Conservation (phyloP, 495 filamentous ascomycete genomes). For the Choiromyces venosus region DNA sequence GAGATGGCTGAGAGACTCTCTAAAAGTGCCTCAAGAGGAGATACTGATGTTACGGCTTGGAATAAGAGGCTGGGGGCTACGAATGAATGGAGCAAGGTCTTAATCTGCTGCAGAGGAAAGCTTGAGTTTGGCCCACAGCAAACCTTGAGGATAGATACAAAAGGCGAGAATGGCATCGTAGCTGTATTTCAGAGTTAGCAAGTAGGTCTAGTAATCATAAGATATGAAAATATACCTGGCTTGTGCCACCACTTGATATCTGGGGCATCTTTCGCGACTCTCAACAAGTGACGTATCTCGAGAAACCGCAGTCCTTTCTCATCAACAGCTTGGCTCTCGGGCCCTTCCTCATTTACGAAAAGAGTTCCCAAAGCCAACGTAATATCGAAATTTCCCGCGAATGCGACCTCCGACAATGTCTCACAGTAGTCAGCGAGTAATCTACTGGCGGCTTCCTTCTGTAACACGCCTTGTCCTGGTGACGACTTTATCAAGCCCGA, state of each 20-base stretch:
- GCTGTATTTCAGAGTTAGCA: slow-evolving; percentile 14
- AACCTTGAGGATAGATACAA: slow-evolving; percentile 38
- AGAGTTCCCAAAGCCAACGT: slow-evolving; percentile 29
- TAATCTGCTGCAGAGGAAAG: slow-evolving; percentile 32
- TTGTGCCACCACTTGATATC: slow-evolving; percentile 43
- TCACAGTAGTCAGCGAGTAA: slow-evolving; percentile 75
- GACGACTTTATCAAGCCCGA: slow-evolving; percentile 17
- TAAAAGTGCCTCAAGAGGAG: slow-evolving; percentile 38
- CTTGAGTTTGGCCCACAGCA: slow-evolving; percentile 28
- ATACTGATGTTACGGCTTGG: slow-evolving; percentile 29
- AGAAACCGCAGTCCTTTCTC: slow-evolving; percentile 31
- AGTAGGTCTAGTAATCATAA: neutral
- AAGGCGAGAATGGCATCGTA: slow-evolving; percentile 35
- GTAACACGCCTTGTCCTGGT: slow-evolving; percentile 48
- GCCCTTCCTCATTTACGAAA: slow-evolving; percentile 12
- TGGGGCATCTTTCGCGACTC: slow-evolving; percentile 33
- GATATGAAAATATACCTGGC: slow-evolving; percentile 22
- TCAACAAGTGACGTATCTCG: slow-evolving; percentile 38
- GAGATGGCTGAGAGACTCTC: slow-evolving; percentile 37
- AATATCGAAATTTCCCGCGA: slow-evolving; percentile 81
- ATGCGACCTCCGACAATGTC: slow-evolving; percentile 68
- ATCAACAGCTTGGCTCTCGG: neutral
- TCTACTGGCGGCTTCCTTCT: slow-evolving; percentile 69
- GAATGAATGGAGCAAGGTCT: slow-evolving; percentile 35
- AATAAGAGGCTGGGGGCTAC: slow-evolving; percentile 35